These are phyloP conservation scores for Cordyceps fumosorosea DNA, from an alignment of 2,329 filamentous ascomycete genomes.

Conservation along the genomic window DNA sequence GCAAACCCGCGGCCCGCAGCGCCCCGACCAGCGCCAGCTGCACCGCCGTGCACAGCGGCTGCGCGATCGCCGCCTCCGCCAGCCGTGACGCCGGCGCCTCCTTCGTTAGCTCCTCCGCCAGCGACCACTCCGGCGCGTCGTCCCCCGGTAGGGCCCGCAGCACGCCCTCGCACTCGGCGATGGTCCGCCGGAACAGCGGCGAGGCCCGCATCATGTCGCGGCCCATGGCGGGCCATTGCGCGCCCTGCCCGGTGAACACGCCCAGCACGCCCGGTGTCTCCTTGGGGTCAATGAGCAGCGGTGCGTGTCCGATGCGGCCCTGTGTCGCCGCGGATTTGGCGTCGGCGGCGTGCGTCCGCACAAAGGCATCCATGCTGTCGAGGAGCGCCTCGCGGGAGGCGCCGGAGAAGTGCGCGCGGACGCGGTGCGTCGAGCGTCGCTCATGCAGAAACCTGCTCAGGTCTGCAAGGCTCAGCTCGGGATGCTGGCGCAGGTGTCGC, in stretches of 20 bases:
- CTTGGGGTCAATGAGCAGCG: background rate
- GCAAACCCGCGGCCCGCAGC: slow-evolving; percentile 24
- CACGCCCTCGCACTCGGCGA: slow-evolving; percentile 13
- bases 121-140: slow-evolving; percentile 20
- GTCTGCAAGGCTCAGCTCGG: background rate
- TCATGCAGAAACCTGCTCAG: background rate
- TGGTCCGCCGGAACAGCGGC: background rate
- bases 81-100: slow-evolving; percentile 7
- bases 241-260: slow-evolving; percentile 29
- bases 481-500: background rate
- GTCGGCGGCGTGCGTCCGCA: background rate
- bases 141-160: slow-evolving; percentile 15
- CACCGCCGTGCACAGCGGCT: slow-evolving; percentile 25
- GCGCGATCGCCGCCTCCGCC: slow-evolving; percentile 22
- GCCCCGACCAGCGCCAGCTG: slow-evolving; percentile 23
- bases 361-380: background rate
- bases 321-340: background rate
- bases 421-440: background rate
- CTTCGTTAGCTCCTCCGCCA: slow-evolving; percentile 16
- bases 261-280: background rate
- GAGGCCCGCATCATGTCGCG: slow-evolving; percentile 19
- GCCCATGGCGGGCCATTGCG: slow-evolving; percentile 26
- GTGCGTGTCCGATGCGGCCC: background rate
- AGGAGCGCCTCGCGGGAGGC: background rate
- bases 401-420: background rate